Base-by-base conservation (phyloP, 2,329 filamentous ascomycete genomes). In the Pyrenophora teres region DNA sequence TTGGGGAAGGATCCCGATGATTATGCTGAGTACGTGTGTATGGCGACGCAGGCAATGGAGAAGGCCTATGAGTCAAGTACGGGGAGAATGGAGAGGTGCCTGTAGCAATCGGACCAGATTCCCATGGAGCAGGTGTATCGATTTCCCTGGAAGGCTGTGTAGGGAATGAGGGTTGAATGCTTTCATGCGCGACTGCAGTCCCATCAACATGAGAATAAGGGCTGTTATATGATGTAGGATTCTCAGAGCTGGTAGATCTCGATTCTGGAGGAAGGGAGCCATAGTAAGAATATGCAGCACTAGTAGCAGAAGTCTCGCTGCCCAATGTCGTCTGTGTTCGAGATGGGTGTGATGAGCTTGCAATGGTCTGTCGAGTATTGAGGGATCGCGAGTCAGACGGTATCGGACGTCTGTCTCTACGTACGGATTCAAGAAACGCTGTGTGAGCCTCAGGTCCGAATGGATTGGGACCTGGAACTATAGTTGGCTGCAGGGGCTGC, bases 261-360 rank as follows among this genome's bases (percentile, higher is more conserved):
- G 62, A 67, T 23, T 52, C 60, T 12, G 69, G 43, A 15, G 50
- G 60, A 39, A 71, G 58, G 44, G 53, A 56, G 23, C 69, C 67
- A 40, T 71, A 72, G 31, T 60, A 68, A 6, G 69, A 71, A 40
- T 67, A 72, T n/a, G 63, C 54, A 21, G 59, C 52, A 46, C 68
- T 71, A n/a, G 54, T 53, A 31, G 40, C 59, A 23, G 69, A 71
- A 50, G 60, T 53, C 37, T 61, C 65, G 45, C 68, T 71, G 35
- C 63, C 63, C 9, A 56, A 53, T 23, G 47, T 41, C 4, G 13
- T 4, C 35, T n/a, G n/a, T 12, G 13, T 23, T 31, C 46, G 49
- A 3, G 43, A 23, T 16, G 32, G 23, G 33, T 44, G 44, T 7
- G 10, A 18, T 32, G 18, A 31, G 18, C 18, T 32, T 21, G n/a